phyloP scores from a whole-genome alignment of 2,329 filamentous ascomycete genomes.

The Pseudocercospora cruenta region DNA sequence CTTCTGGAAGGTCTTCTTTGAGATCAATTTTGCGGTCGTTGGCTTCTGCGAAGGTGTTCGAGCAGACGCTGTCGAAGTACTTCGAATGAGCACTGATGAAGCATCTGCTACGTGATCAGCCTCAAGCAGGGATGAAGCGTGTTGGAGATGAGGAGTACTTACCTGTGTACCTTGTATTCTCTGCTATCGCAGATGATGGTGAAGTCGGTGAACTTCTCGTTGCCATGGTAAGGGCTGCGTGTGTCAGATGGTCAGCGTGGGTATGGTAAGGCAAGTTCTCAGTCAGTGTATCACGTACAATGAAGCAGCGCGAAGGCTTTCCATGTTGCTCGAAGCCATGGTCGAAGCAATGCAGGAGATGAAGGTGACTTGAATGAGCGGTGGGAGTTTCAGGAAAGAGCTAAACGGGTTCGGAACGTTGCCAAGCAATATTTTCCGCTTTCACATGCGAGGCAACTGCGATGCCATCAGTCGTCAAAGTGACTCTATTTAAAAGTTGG shows the following conservation, averaged over 20 bases:
- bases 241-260: no score
- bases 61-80: slow-evolving; percentile 14
- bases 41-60: slow-evolving; percentile 1
- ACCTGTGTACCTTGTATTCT: slow-evolving; percentile 11
- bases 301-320: no score
- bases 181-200: slow-evolving; percentile 11
- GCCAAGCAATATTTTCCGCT: not conserved
- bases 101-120: no score
- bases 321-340: no score
- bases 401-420: no score
- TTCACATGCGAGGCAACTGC: not conserved
- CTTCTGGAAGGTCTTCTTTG: slow-evolving; percentile 9
- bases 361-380: no score
- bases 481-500: not conserved
- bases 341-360: no score
- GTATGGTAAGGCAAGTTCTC: no score
- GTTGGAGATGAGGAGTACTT: not conserved
- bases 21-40: slow-evolving; percentile 12
- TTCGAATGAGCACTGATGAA: slow-evolving; percentile 15
- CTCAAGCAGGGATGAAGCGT: no score
- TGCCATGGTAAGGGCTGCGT: no score
- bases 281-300: no score
- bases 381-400: no score
- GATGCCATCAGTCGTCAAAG: not conserved
- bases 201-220: slow-evolving; percentile 11